phyloP scores from a whole-genome alignment of 2,329 filamentous ascomycete genomes.

The Stenocarpella maydis region DNA sequence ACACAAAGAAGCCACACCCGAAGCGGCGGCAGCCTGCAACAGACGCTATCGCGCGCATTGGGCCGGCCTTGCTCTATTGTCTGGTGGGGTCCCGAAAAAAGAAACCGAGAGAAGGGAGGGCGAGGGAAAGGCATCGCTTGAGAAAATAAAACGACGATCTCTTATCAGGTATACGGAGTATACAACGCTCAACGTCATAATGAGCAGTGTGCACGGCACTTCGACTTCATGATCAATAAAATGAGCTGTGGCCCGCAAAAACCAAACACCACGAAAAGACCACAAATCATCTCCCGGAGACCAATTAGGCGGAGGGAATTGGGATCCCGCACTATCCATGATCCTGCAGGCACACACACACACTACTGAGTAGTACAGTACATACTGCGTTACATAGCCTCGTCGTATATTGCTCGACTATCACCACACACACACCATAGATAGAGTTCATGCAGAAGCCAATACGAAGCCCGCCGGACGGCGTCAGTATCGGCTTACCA shows the following conservation, averaged over 20 bases:
- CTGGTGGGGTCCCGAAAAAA: no score
- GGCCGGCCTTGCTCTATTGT: no score
- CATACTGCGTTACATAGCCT: no score
- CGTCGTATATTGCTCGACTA: no score
- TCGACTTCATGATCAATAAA: neutral
- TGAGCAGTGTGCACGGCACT: neutral
- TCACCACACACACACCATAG: conserved; percentile 21
- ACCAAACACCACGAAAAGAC: neutral
- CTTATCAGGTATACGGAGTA: neutral
- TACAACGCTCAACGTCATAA: neutral
- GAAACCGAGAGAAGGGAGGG: no score
- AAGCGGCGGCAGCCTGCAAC: neutral
- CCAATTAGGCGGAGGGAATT: neutral
- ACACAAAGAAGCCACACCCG: no score
- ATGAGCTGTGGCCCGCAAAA: neutral
- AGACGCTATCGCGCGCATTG: conserved; percentile 6
- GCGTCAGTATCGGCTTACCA: conserved; percentile 27
- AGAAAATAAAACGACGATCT: neutral
- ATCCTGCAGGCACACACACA: conserved; percentile 8
- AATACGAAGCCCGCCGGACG: conserved; percentile 28
- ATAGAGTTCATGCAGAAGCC: conserved; percentile 16
- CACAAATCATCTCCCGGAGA: neutral
- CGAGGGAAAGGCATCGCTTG: no score
- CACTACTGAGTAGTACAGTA: no score
- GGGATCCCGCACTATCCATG: neutral